Evolutionary conservation across 495 filamentous ascomycete species (phyloP), one percentile per base, ranked within the genome.

Genomic region (Podospora anserina): DNA sequence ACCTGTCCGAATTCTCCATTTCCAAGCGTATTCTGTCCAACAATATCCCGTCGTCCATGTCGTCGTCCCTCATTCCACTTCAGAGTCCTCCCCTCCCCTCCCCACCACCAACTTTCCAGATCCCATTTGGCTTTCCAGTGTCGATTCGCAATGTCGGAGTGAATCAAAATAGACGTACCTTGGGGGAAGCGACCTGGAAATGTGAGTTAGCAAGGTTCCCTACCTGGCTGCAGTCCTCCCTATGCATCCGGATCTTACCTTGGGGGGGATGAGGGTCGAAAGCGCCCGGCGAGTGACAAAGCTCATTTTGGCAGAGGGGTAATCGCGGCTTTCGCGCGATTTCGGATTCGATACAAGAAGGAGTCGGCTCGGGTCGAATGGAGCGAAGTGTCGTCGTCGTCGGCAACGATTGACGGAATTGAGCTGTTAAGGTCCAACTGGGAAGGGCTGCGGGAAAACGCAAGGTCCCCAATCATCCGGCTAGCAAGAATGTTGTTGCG

Each of bases 211-310:
- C 66, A 76, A 54, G 26, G 13, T 18, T 57, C 26, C 30, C 30
- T 26, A 26, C 6, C 56, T 19, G 11, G 15, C 57, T 20, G 15
- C n/a, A 19, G 32, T 34, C 20, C 63, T 27, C 49, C 55, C 60
- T 64, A 70, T 57, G 18, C 23, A 27, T n/a, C 44, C 28, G n/a
- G 23, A 68, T 73, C 87, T 71, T 88, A 94, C 94, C 91, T 98
- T 98, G 73, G 95, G 95, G 73, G 95, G 95, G 80, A 99, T 96
- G 78, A 99, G 87, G 86, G 96, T 97, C 76, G 96, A 97, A 77
- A 99, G 90, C 86, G 87, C 90, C 81, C 94, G 88, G 81, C 90
- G 90, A 74, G 87, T 85, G 75, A 95, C 87, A 88, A 87, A 93
- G 84, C 93, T 97, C 94, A 97, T 98, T 80, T 83, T 90, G 87